Base-by-base conservation (phyloP, 805 yeast genomes). In the Candida chauliodis region DNA sequence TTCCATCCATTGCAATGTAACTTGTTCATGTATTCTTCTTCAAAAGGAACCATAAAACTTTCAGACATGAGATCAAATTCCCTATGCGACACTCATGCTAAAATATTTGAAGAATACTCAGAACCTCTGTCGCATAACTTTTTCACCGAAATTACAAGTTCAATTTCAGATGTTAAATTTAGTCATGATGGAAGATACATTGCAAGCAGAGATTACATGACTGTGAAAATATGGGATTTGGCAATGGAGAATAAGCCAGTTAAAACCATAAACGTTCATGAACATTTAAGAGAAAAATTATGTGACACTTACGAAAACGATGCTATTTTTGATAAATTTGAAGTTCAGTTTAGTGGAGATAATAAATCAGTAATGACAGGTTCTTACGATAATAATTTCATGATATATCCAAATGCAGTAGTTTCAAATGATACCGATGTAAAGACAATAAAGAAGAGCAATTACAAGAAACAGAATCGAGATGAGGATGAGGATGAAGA, bases 301-400 rank as follows among this genome's bases (percentile, higher is more conserved):
- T 91, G 98, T 67, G 97, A 95, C 61, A 89, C 98, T 31, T 93
- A 95, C 69, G 99, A 93, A 62, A 90, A 89, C 59, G 99, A 93
- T 67, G 95, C 98, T 32, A 93, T 93, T 41, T 93, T 93, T 66
- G 99, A 93, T 71, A 95, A 93, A 71, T 93, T 93, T 63, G 99
- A 93, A 71, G 96, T 90, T 45, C 93, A 82, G 51, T 89, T 93
- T 56, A 77, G 89, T 50, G 99, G 98, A 26, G 97, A 95, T 66
- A 85, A 87, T 53, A 79, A 81, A 56, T 79, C 89, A 43, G 81
- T 93, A 43, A 87, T 93, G 91, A 90, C 99, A 10, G 99, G 99
- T 38, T 84, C 96, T 28, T 93, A 93, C 71, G 88, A 90, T 66
- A 93, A 91, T 68, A 90, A 90, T 68, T 93, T 95, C 59, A 87